These are phyloP conservation scores for Didymella exigua DNA, from an alignment of 2,329 filamentous ascomycete species.

Conservation along the genomic window DNA sequence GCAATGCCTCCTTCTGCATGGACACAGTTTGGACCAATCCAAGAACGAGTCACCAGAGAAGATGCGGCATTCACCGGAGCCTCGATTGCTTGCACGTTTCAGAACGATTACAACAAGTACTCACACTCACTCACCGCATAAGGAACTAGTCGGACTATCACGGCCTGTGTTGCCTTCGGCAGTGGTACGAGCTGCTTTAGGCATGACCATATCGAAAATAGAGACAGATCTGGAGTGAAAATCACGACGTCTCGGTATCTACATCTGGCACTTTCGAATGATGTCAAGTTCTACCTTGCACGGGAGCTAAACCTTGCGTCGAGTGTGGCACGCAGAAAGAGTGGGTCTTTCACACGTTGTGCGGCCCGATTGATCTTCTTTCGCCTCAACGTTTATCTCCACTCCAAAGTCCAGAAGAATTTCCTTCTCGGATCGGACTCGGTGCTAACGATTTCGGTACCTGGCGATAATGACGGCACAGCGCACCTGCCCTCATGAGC, in stretches of 20 bases:
- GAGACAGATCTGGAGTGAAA: not conserved
- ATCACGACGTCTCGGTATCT: not conserved
- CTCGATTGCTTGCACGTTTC: constrained; percentile 3
- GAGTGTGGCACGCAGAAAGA: constrained; percentile 2
- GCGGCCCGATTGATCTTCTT: constrained; percentile 5
- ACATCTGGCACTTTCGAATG: not conserved
- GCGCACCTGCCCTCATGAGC: not conserved
- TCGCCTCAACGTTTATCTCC: constrained; percentile 4
- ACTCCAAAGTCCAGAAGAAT: constrained; percentile 4
- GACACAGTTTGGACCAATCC: not conserved
- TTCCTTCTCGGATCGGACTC: constrained; percentile 12
- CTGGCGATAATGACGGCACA: constrained; percentile 1
- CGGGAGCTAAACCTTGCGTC: constrained; percentile 13
- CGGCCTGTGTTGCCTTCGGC: not conserved
- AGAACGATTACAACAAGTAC: not conserved
- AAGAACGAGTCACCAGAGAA: not conserved
- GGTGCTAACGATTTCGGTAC: constrained; percentile 5
- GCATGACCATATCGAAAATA: not conserved
- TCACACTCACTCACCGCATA: constrained; percentile 6
- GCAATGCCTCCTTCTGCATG: not conserved
- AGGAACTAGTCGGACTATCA: not conserved
- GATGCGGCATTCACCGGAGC: constrained; percentile 1
- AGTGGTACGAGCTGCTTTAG: not conserved
- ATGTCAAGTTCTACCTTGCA: constrained; percentile 3
- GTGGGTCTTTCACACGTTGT: constrained; percentile 12